phyloP scores from a whole-genome alignment of 2,329 filamentous ascomycete species.

The Mycosphaerelloides madeirae region DNA sequence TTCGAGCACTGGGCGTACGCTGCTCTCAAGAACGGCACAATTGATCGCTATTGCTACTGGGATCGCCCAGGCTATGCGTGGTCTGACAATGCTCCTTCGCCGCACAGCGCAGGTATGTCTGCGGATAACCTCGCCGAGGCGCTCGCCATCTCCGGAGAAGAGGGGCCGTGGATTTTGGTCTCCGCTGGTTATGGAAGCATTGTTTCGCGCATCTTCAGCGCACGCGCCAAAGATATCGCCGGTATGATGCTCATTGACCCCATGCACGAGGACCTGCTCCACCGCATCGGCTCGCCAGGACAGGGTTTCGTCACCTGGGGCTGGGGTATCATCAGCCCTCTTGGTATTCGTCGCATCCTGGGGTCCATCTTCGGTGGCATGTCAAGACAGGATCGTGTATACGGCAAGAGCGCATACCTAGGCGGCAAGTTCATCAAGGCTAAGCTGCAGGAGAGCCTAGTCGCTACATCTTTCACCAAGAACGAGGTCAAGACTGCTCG shows the following conservation, averaged over 20 bases:
- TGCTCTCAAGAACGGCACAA: slow-evolving; percentile 72
- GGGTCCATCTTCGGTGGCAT: slow-evolving; percentile 80
- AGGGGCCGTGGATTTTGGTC: slow-evolving; percentile 82
- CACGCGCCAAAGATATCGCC: slow-evolving; percentile 69
- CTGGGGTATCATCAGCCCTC: slow-evolving; percentile 76
- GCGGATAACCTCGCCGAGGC: slow-evolving; percentile 84
- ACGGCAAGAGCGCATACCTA: slow-evolving; percentile 73
- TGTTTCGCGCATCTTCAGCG: slow-evolving; percentile 86
- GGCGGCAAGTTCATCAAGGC: slow-evolving; percentile 80
- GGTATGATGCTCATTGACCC: slow-evolving; percentile 84
- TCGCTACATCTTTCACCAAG: slow-evolving; percentile 76
- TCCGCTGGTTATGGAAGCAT: slow-evolving; percentile 83
- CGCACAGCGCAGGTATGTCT: slow-evolving; percentile 89
- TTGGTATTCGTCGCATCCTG: slow-evolving; percentile 74
- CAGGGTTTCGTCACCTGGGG: slow-evolving; percentile 84
- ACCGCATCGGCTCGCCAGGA: slow-evolving; percentile 59
- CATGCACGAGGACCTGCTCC: slow-evolving; percentile 79
- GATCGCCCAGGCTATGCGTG: slow-evolving; percentile 87
- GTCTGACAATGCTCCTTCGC: slow-evolving; percentile 88
- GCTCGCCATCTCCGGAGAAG: slow-evolving; percentile 71
- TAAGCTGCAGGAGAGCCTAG: slow-evolving; percentile 86
- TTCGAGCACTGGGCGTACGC: slow-evolving; percentile 76
- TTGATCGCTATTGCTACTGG: slow-evolving; percentile 88
- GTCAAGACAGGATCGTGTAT: slow-evolving; percentile 75
- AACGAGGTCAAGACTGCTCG: slow-evolving; percentile 75